Evolutionary conservation across 371 early-diverging fungal genomes (phyloP).

Genomic region (Mucor piriformis): DNA sequence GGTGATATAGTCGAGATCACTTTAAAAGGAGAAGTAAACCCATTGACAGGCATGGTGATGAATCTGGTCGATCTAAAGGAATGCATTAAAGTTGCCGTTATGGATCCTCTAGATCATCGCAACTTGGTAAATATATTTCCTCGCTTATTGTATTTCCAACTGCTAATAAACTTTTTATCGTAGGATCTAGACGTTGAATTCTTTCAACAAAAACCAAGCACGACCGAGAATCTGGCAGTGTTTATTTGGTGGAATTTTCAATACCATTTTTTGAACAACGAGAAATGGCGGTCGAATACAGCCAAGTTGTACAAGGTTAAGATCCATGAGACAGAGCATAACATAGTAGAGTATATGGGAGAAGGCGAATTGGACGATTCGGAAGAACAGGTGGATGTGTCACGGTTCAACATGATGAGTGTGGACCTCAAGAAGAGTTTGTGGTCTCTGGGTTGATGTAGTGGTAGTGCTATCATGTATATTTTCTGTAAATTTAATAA

Average conservation of each 20-base stretch:
- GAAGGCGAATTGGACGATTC: conserved; percentile 41
- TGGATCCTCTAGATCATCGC: conserved; percentile 85
- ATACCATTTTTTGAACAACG: conserved; percentile 42
- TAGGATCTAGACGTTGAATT: conserved; percentile 81
- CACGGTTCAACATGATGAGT: conserved; percentile 18
- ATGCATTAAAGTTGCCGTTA: conserved; percentile 69
- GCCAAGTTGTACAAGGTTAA: conserved; percentile 65
- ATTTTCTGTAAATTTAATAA: too few relatives aligned
- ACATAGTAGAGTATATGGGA: conserved; percentile 77
- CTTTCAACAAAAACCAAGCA: conserved; percentile 70
- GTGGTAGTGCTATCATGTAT: too few relatives aligned
- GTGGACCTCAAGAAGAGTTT: conserved; percentile 7
- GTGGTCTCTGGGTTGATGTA: background rate
- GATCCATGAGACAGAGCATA: conserved; percentile 75
- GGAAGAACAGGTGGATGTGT: conserved; percentile 18
- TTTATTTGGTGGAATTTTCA: conserved; percentile 79
- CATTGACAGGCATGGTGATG: conserved; percentile 85
- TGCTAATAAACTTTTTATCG: background rate
- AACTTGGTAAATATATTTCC: conserved; percentile 62
- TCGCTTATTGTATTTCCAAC: background rate
- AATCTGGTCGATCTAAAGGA: conserved; percentile 82
- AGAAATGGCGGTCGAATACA: conserved; percentile 22
- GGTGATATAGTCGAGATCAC: conserved; percentile 59
- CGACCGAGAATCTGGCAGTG: conserved; percentile 88
- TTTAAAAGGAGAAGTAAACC: conserved; percentile 74